Evolutionary conservation across 306 rosid species (phyloP), one percentile per base, ranked within the genome.

Genomic region (Trifolium dubium): DNA sequence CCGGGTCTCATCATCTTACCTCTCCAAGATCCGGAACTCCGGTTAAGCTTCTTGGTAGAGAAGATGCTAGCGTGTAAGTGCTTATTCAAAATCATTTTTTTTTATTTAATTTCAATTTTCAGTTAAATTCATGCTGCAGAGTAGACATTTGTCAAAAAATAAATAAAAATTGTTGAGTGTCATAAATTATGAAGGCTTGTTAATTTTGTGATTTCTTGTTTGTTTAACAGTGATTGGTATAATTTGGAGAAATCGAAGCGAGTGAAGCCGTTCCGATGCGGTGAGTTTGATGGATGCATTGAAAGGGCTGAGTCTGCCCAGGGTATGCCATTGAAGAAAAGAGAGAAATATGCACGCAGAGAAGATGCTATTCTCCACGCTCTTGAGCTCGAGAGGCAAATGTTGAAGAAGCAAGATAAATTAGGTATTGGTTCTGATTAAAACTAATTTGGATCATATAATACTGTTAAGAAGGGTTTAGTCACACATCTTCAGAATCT

Each of bases 361-460:
- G 98, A 93, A 85, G 98, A 93, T 84, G 98, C 97, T 50, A 91
- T 93, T 80, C 91, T 93, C 61, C 98, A 93, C 61, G 98, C 98
- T 7, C 94, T 93, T 66, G 91, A 89, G 55, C 98, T 93, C 55
- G 98, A 93, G 87, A 91, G 77, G 85, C 83, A 93, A 71, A 73
- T 78, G 63, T 43, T 82, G 62, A 92, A 76, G 81, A 83, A 88
- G 62, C 88, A 84, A 73, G 97, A 86, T 64, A 89, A 88, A 78
- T 56, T 75, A 66, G 86, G 82, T 81, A 73, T 83, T 81, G 64
- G 83, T 80, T 78, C 88, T 76, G 84, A 75, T 66, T 31, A 71
- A 53, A 74, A 34, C 71, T 58, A 65, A 77, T 83, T 73, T 53
- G 73, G 73, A 73, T 80, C 84, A 55, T 77, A 79, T 72, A 80